Base-by-base conservation (phyloP, 1,284 basidiomycete genomes). In the Bothia castanella region DNA sequence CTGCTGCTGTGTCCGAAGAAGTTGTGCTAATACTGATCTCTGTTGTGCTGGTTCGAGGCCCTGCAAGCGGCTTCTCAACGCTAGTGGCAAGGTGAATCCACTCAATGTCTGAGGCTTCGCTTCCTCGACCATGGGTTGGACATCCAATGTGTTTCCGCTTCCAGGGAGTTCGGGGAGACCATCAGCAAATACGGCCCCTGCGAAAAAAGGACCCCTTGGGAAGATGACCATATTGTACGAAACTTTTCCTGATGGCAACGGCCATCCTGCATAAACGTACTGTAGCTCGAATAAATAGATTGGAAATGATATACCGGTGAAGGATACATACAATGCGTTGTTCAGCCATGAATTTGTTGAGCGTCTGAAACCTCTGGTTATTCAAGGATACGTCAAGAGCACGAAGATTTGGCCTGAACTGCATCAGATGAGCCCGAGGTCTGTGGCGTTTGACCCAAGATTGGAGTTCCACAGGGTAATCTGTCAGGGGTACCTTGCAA, bases 261-360 rank as follows among this genome's bases (percentile, higher is more conserved):
- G 69, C 82, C 85, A 87, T 16, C 74, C 71, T 5, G 77, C 72
- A 12, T 77, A 64, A 13, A 80, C 80, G 49, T 76, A 86, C 84
- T 87, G 53, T 11, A 31, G 8, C 16, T 41, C 16, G 6, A n/a
- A 36, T 64, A 32, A 64, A 32, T 44, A 42, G 37, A 37, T 34
- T 16, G 30, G 39, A 46, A 4, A 47, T 35, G 37, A 20, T 11
- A 45, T 34, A 11, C 37, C 13, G 16, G 31, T 10, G 52, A 55
- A 42, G 40, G 34, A 37, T n/a, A 62, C 79, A 38, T 47, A 82
- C 82, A 16, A 77, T 62, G 34, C 69, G 71, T 48, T 71, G 75
- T 0, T 68, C 66, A 2, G 43, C 51, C 42, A 85, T 68, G 12
- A 79, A 61, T 25, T 69, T 64, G 2, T 71, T 54, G 20, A 85